Conservation (phyloP, 2,329 filamentous ascomycete genomes). For the Fusarium sp. region DNA sequence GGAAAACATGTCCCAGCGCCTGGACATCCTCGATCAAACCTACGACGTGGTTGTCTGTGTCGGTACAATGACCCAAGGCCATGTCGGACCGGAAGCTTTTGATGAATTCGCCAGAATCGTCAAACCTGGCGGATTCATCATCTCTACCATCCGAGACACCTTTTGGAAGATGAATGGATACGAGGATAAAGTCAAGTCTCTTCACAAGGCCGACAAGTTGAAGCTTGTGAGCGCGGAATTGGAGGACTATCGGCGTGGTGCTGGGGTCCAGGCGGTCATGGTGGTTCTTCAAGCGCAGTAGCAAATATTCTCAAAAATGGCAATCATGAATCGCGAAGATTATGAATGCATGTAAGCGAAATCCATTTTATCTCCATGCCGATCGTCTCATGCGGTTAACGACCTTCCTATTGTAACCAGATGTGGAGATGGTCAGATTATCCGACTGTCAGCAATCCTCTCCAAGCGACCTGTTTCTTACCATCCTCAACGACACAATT, state of each 20-base stretch:
- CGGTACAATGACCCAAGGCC: constrained; percentile 64
- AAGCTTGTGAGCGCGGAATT: constrained; percentile 2
- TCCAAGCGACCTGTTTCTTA: not conserved
- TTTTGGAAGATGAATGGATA: constrained; percentile 61
- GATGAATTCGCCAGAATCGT: constrained; percentile 59
- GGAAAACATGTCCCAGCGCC: constrained; percentile 56
- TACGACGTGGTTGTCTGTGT: constrained; percentile 63
- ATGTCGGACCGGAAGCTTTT: constrained; percentile 60
- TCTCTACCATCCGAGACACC: constrained; percentile 60
- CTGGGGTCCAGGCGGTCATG: constrained; percentile 21
- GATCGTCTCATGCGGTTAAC: not conserved
- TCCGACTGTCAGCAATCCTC: not conserved
- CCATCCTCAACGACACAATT: not conserved
- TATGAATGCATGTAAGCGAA: not conserved
- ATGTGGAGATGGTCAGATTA: not conserved
- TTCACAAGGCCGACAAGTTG: not conserved
- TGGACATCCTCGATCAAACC: constrained; percentile 49
- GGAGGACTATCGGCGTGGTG: constrained; percentile 13
- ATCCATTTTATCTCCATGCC: not conserved
- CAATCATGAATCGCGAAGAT: not conserved
- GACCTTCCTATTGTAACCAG: not conserved
- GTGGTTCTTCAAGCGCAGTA: constrained; percentile 7
- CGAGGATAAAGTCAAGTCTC: constrained; percentile 52
- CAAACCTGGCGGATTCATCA: constrained; percentile 56
- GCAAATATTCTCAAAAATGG: not conserved